Conservation (phyloP, 495 filamentous ascomycete genomes). For the Terfezia claveryi region DNA sequence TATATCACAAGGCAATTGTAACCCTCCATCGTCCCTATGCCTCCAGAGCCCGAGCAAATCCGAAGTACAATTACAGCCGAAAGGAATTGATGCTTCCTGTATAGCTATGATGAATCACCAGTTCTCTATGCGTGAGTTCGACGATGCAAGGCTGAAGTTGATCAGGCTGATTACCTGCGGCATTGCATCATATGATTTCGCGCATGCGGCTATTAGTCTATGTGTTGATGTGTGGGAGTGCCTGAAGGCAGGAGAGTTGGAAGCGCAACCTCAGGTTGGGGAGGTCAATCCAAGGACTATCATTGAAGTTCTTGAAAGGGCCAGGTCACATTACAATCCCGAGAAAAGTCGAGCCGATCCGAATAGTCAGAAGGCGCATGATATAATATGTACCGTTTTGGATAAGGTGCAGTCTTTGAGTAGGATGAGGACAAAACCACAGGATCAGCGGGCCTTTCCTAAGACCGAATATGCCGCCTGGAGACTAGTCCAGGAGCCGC, state of each 20-base stretch:
- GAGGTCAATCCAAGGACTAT: constrained; percentile 2
- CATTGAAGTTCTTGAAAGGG: constrained; percentile 11
- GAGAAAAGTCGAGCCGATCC: constrained; percentile 4
- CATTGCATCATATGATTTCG: constrained; percentile 58
- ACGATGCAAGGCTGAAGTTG: constrained; percentile 43
- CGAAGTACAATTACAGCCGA: constrained; percentile 60
- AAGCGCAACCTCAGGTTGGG: background rate
- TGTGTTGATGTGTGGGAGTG: constrained; percentile 40
- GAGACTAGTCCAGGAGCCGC: too few species aligned
- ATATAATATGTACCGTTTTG: constrained; percentile 1
- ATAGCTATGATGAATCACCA: constrained; percentile 56
- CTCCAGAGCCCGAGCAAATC: constrained; percentile 41
- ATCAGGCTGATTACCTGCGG: constrained; percentile 51
- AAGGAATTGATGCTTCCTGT: constrained; percentile 60
- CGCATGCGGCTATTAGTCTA: constrained; percentile 76
- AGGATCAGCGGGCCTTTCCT: too few species aligned
- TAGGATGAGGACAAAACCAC: too few species aligned
- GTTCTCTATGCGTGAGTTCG: constrained; percentile 52
- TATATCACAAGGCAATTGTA: constrained; percentile 63
- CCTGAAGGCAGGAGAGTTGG: constrained; percentile 7
- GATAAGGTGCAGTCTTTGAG: background rate
- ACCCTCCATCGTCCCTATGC: constrained; percentile 75
- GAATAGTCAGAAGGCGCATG: background rate
- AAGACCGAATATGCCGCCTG: too few species aligned
- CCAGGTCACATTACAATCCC: constrained; percentile 8